Conservation (phyloP, 768 basidiomycete genomes). For the Pleurotus giganteus region DNA sequence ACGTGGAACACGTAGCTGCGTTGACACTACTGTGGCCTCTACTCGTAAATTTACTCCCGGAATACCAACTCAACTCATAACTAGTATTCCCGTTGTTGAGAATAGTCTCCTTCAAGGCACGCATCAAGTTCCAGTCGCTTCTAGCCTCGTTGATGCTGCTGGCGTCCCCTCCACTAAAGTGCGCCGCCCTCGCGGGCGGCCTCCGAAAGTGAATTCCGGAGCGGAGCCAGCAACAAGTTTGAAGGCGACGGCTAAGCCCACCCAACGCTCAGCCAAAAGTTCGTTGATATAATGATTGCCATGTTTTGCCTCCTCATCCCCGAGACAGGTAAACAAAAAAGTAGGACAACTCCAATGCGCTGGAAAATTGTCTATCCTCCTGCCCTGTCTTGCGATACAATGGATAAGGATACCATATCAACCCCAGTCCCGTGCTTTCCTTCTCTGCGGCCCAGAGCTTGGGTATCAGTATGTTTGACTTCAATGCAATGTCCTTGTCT, state of each 20-base stretch:
- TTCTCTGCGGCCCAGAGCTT: neutral
- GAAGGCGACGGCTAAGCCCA: neutral
- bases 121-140: no score
- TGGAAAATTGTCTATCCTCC: neutral
- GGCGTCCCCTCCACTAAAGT: neutral
- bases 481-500: neutral
- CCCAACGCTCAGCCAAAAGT: neutral
- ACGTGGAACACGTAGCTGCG: no score
- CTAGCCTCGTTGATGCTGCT: neutral
- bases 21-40: no score
- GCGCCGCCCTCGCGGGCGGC: neutral
- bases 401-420: neutral
- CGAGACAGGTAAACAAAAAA: neutral
- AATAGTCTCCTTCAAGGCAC: no score
- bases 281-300: neutral
- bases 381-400: neutral
- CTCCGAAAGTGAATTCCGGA: slow-evolving; percentile 1
- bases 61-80: no score
- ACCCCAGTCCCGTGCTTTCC: neutral
- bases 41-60: no score
- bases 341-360: neutral
- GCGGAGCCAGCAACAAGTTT: neutral
- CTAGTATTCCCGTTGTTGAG: no score
- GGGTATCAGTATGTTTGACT: slow-evolving; percentile 2
- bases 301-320: neutral